Conservation (phyloP, 768 basidiomycete species). For the Pisolithus microcarpus region DNA sequence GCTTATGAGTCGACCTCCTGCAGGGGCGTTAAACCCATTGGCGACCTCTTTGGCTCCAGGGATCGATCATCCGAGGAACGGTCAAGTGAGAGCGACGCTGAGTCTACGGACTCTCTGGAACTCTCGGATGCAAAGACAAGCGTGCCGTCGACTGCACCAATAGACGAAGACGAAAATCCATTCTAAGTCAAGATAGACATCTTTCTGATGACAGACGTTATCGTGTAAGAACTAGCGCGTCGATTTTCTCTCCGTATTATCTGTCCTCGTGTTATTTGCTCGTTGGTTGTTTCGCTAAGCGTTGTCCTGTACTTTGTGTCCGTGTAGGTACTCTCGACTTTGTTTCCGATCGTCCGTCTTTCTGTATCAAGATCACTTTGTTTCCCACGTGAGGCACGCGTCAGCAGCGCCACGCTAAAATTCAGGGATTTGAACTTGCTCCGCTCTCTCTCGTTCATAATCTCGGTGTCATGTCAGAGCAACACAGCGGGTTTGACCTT, state of each 20-base stretch:
- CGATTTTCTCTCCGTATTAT: constrained; percentile 14
- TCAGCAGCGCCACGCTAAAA: neutral
- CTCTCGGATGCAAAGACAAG: constrained; percentile 25
- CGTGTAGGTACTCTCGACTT: constrained; percentile 2
- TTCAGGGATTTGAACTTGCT: too few relatives aligned
- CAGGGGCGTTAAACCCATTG: constrained; percentile 56
- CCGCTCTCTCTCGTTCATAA: too few relatives aligned
- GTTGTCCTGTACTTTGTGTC: neutral
- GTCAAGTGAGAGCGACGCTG: constrained; percentile 33
- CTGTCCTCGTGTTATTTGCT: constrained; percentile 17
- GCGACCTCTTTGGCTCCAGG: constrained; percentile 46
- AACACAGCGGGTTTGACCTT: constrained; percentile 7
- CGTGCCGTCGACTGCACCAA: constrained; percentile 13
- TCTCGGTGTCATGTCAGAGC: constrained; percentile 16
- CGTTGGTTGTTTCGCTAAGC: constrained; percentile 24
- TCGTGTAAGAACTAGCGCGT: constrained; percentile 21
- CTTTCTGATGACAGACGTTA: constrained; percentile 3
- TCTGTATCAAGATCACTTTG: neutral
- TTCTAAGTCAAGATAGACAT: constrained; percentile 36
- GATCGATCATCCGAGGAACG: constrained; percentile 25
- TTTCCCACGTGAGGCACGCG: constrained; percentile 24
- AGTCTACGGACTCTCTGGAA: constrained; percentile 6
- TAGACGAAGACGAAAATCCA: constrained; percentile 64
- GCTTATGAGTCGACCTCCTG: neutral
- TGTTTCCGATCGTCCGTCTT: too few relatives aligned